Evolutionary conservation across 495 filamentous ascomycete genomes (phyloP), one percentile per base, ranked within the genome.

Genomic region (Penicillium roqueforti): DNA sequence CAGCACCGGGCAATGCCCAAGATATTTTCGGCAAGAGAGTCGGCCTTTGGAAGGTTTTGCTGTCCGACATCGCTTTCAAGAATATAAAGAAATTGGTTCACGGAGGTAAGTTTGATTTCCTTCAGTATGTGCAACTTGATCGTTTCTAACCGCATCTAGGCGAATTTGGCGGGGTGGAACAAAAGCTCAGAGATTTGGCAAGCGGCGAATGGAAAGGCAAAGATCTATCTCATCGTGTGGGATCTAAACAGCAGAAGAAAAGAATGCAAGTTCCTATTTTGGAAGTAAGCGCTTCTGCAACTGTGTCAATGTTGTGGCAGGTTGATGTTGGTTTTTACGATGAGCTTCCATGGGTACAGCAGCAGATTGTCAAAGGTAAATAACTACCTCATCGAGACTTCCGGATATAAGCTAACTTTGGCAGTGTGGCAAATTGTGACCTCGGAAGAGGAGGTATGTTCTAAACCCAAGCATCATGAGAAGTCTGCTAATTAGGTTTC

Each of bases 1-100:
- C 26, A 13, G 14, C n/a, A 18, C 6, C 11, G 3, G 19, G 34
- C 11, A 14, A n/a, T 34, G 18, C 47, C 4, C 34, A 56, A 8
- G 64, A 65, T 1, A 39, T 68, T 19, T 65, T 71, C 26, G 71
- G 67, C 0, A 59, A 62, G 6, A 40, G 47, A n/a, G 5, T 75
- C 0, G 74, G 73, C 6, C 8, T 50, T 6, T 76, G 73, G 73
- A 75, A 74, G 52, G 53, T 76, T n/a, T 32, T 71, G 1, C 41
- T 76, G 5, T 73, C 74, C 4, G 46, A 51, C 4, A 37, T 51
- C 8, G 74, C 74, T 9, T 51, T 76, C 8, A 62, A 55, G 4
- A 60, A 56, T 36, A 16, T 70, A 6, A 54, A 53, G n/a, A 48
- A 44, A 28, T 13, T 62, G 25, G 34, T 47, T 29, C 13, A 36